Base-by-base conservation (phyloP, 108 stramenopile species). In the Discostella pseudostelligera region DNA sequence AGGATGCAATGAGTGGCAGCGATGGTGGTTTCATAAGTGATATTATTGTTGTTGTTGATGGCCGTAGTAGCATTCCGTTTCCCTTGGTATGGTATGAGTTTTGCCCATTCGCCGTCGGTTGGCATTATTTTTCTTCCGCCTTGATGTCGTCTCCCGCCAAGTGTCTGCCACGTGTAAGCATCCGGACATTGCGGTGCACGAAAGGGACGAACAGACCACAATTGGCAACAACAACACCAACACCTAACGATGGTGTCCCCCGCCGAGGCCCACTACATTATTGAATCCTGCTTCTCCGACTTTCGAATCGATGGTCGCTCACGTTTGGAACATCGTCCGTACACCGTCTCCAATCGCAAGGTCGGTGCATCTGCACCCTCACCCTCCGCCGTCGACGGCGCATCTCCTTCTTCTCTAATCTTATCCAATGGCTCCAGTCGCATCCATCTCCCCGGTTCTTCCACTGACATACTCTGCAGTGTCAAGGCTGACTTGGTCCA, bases 371-470 rank as follows among this genome's bases (percentile, higher is more conserved):
- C n/a, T n/a, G n/a, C n/a, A n/a, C n/a, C n/a, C n/a, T n/a, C n/a
- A n/a, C n/a, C 32, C 51, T 19, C 9, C 26, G 4, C 39, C 51
- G 6, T 32, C n/a, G 29, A 4, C 37, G 43, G 13, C 20, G 48
- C 48, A 22, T 53, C 61, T 0, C 35, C 74, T 0, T 35, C 74
- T 8, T 67, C 82, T 9, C 72, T 87, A 39, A 63, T 74, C 32
- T 72, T 90, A 37, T 87, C 86, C 51, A 67, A 87, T 70, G 88
- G 88, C 11, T 90, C 88, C 19, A 63, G 79, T 12, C 83, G 86
- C 36, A 71, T 90, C 46, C 74, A 81, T 42, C 78, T 85, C 40
- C 73, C 82, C 9, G 84, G 80, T 3, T 78, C 80, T 47, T 62
- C 83, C 45, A 85, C 84, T 13, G 77, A 90, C 45, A 59, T 90